Evolutionary conservation across 148 eudicot species (phyloP), one percentile per base, ranked within the genome.

Genomic region (Rhododendron williamsianum): DNA sequence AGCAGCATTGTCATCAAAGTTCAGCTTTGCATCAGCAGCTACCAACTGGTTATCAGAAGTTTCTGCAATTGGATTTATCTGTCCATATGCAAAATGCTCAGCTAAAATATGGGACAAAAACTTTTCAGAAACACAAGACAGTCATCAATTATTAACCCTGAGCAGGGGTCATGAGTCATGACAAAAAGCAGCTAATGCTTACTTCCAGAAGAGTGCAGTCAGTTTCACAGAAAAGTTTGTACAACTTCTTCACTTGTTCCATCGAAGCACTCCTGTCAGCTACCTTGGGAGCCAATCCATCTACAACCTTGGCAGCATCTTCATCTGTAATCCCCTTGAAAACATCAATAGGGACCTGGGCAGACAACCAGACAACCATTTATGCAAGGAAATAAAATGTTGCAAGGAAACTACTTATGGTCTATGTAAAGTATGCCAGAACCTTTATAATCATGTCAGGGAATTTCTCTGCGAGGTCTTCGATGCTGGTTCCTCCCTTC

Each of bases 381-480:
- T 46, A 27, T 54, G 76, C 81, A 76, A 48, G 78, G 74, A 76
- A 78, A 52, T 43, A 77, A 6, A 73, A 88, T 49, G 41, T 3
- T 80, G 30, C 69, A 60, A 4, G 36, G 5, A 65, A 80, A 54
- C 35, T 2, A 16, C 30, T 78, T 49, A 77, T 4, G 46, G 45
- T 27, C 27, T 33, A 9, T 43, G 82, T 43, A 23, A 78, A 78
- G 80, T 67, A 74, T 46, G 9, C 79, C 45, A 54, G 38, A 71
- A 94, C 99, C 98, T 97, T 97, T 83, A 97, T 91, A 86, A 97
- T 97, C 98, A 95, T 92, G 87, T 95, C 99, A 56, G 99, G 99
- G 87, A 91, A 95, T 86, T 97, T 93, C 83, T 97, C 99, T 12
- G 98, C 98, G 83, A 97, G 98, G 88, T 97, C 99, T 87, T 97